Evolutionary conservation across 495 filamentous ascomycete genomes (phyloP), one percentile per base, ranked within the genome.

Genomic region (Penicillium ucsense): DNA sequence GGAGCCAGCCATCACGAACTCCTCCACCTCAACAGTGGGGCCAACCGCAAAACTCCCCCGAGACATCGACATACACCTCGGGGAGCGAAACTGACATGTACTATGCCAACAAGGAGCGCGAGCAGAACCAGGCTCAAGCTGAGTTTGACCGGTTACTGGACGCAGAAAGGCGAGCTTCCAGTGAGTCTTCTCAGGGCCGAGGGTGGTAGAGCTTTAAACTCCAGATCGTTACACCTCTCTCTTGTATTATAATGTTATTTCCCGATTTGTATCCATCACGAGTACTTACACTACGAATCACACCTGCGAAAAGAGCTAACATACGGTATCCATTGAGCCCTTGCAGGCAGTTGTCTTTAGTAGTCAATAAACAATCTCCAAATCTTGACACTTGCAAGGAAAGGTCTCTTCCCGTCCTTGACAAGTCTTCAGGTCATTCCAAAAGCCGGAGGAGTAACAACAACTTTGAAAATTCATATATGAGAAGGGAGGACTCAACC

Each of bases 131-230:
- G 30, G 65, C 67, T 2, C 68, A 66, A 40, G 62, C 63, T 3
- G 64, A 69, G 3, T 73, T 73, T 36, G 64, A 73, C 45, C 54
- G 56, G n/a, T 49, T 73, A 53, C 50, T 73, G 30, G 70, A 73
- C 3, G 54, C 63, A 0, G 70, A 73, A 50, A 49, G 68, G 39
- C 61, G 65, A 32, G 43, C 46, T 6, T 48, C 58, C 8, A 49
- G 59, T 42, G 48, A 28, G n/a, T 10, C 54, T 8, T 30, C 50
- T 35, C 51, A 45, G 10, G 38, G 9, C 27, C 50, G 50, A 20
- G 56, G 56, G 3, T 69, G 62, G 66, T 46, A 55, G 48, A 46
- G 35, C 1, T 32, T 47, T 11, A 27, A 28, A 28, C 38, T 34
- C 31, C 10, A 40, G n/a, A 27, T 35, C 36, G 30, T 33, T 48